Evolutionary conservation across 768 basidiomycete species (phyloP).

Genomic region (Boletus tomentosulus): DNA sequence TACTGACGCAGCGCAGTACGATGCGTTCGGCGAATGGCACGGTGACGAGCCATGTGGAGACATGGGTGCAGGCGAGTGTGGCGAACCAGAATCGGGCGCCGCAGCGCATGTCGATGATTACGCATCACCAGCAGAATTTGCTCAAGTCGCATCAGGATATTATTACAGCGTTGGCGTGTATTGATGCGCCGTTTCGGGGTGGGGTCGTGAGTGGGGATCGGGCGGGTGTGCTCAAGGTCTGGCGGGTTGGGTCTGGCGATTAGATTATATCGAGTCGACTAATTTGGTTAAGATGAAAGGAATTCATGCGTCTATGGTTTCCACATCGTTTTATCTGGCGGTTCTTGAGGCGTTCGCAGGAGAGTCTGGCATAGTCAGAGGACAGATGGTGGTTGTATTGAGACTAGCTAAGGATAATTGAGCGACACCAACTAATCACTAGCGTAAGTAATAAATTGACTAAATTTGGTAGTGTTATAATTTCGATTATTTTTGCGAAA

Average conservation of each 20-base stretch:
- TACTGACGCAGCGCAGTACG: constrained; percentile 25
- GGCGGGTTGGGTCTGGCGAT: constrained; percentile 62
- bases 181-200: constrained; percentile 91
- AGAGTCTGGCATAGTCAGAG: no score
- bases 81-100: constrained; percentile 59
- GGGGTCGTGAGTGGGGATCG: constrained; percentile 91
- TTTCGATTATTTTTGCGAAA: constrained; percentile 6
- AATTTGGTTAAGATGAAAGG: no score
- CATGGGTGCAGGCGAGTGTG: constrained; percentile 47
- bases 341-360: no score
- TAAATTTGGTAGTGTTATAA: not conserved
- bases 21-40: constrained; percentile 36
- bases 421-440: no score
- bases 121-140: constrained; percentile 78
- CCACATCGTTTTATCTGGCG: no score
- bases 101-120: constrained; percentile 73
- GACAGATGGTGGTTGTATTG: no score
- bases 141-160: constrained; percentile 88
- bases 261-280: constrained; percentile 3
- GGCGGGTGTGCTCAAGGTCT: constrained; percentile 87
- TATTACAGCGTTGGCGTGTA: constrained; percentile 76
- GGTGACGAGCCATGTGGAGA: constrained; percentile 57
- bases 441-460: not conserved
- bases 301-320: no score
- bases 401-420: no score